Conservation (phyloP, 2,329 filamentous ascomycete genomes). For the Hymenoscyphus fraxineus region DNA sequence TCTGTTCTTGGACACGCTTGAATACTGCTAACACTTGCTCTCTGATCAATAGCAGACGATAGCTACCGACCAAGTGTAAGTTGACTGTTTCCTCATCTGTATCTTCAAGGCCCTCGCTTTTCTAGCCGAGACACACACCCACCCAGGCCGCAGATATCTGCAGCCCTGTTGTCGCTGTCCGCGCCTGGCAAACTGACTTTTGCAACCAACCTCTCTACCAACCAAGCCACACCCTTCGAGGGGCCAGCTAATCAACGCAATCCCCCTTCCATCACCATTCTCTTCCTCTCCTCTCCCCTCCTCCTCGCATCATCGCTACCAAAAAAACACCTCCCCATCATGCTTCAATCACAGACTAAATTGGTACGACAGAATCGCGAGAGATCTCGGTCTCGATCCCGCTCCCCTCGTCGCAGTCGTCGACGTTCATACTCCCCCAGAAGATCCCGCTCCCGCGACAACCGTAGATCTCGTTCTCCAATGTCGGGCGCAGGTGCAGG, state of each 20-base stretch:
- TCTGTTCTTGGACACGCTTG: slow-evolving; percentile 1
- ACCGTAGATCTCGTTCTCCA: slow-evolving; percentile 78
- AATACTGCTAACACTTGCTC: slow-evolving; percentile 7
- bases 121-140: neutral
- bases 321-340: slow-evolving; percentile 20
- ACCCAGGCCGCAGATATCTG: slow-evolving; percentile 4
- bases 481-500: slow-evolving; percentile 70
- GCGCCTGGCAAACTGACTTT: slow-evolving; percentile 3
- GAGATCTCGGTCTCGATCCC: slow-evolving; percentile 82
- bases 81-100: neutral
- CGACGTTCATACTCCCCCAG: slow-evolving; percentile 49
- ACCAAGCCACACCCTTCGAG: slow-evolving; percentile 20
- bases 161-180: slow-evolving; percentile 14
- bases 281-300: neutral
- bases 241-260: slow-evolving; percentile 11
- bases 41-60: slow-evolving; percentile 14
- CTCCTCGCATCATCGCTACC: neutral
- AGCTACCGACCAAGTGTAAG: slow-evolving; percentile 17
- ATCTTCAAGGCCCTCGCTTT: neutral
- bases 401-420: slow-evolving; percentile 64
- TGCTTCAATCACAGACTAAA: slow-evolving; percentile 35
- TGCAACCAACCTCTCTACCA: slow-evolving; percentile 11
- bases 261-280: neutral
- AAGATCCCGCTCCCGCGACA: slow-evolving; percentile 66
- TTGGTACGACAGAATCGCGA: slow-evolving; percentile 60